Evolutionary conservation across 495 filamentous ascomycete genomes (phyloP), one percentile per base, ranked within the genome.

Genomic region (Cercophora newfieldiana): DNA sequence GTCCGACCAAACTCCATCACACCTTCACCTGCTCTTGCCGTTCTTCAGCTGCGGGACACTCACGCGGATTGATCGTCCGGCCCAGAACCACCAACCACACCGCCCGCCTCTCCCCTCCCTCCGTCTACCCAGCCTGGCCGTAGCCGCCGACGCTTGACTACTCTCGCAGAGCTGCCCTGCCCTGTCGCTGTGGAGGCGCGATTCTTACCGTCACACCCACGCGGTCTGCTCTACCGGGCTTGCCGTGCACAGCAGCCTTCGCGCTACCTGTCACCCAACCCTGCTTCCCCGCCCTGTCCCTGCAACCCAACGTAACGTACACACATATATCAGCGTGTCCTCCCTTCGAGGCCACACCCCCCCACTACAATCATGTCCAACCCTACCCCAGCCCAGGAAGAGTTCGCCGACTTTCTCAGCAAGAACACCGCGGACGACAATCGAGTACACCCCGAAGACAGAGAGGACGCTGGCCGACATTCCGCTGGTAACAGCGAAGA

Each of bases 391-490:
- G 93, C 92, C 50, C 91, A 96, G 80, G 89, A 94, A 79, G 93
- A 97, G 82, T 93, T 94, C 83, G 85, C 92, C 74, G 79, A 80
- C 61, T 83, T 96, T 68, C 80, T 94, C 62, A 80, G 82, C 70
- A 87, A 84, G 65, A 84, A 81, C 74, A 78, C 75, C 69, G 78
- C 73, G 55, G 79, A 70, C 61, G 74, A 70, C 60, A 78, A 81
- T 68, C 72, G 54, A 55, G 64, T 78, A 65, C 86, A 89, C 61
- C 81, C 77, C 0, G 82, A 87, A 68, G 82, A 87, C 67, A 78
- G 85, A 55, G 78, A 82, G 69, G 74, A 81, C 53, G 75, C 81
- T 72, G 75, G 79, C 66, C 79, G 83, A 74, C 79, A 86, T 58
- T 78, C 78, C 72, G 78, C 80, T 62, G 72, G 77, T 64, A 72